These are phyloP conservation scores for Aspergillus fischeri DNA, from an alignment of 2,329 filamentous ascomycete species.

Conservation along the genomic window DNA sequence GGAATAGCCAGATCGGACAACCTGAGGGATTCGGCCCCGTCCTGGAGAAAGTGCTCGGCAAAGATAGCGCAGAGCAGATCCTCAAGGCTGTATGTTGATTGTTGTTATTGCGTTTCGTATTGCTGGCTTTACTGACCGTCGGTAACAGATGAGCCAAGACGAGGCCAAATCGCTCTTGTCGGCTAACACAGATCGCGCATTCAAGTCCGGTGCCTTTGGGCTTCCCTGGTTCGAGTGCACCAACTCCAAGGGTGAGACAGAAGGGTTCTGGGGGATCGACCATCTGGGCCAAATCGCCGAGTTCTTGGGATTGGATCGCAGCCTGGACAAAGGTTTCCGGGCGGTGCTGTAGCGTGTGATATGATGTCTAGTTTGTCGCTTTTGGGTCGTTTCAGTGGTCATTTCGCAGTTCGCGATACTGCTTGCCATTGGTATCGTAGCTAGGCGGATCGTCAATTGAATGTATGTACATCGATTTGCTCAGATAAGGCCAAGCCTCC, in stretches of 20 bases:
- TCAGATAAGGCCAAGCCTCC: not conserved
- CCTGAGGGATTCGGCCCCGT: conserved; percentile 43
- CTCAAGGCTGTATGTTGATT: conserved; percentile 35
- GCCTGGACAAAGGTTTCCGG: conserved; percentile 25
- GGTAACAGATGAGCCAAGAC: conserved; percentile 19
- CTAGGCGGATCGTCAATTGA: not conserved
- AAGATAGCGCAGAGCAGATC: conserved; percentile 40
- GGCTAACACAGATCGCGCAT: conserved; percentile 49
- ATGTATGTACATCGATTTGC: conserved; percentile 2
- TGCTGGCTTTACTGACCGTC: conserved; percentile 1
- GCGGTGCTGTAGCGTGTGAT: conserved; percentile 19
- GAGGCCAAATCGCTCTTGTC: conserved; percentile 47
- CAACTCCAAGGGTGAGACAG: conserved; percentile 50
- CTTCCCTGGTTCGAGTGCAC: conserved; percentile 58
- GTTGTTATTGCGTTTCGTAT: not conserved
- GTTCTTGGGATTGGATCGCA: conserved; percentile 48
- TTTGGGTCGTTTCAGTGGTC: not conserved
- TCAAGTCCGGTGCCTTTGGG: conserved; percentile 56
- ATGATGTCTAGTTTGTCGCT: not conserved
- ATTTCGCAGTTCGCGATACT: not conserved
- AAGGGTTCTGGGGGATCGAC: conserved; percentile 59
- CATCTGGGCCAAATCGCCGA: conserved; percentile 54
- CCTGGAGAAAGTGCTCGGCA: conserved; percentile 45
- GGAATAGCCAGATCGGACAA: conserved; percentile 41
- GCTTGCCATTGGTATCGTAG: not conserved